These are phyloP conservation scores for Metschnikowia kunwiensis DNA, from an alignment of 805 yeast species.

Conservation along the genomic window DNA sequence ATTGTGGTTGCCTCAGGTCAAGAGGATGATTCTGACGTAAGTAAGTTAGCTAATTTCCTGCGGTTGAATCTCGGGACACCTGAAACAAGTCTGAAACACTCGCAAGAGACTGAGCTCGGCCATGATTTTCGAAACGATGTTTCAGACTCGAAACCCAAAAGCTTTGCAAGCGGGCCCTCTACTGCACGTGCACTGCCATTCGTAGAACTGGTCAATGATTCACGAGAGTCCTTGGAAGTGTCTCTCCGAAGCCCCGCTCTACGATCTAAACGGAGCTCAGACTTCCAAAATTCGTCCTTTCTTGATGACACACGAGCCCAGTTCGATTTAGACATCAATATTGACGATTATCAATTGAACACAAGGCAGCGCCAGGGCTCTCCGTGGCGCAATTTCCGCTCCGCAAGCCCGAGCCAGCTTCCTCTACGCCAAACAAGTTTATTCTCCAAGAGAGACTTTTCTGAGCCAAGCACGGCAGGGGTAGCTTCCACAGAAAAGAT, in stretches of 20 bases:
- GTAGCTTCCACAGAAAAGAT: constrained; percentile 11
- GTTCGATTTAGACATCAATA: constrained; percentile 18
- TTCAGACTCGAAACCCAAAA: not conserved
- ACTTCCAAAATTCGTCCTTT: constrained; percentile 17
- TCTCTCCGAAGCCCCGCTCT: constrained; percentile 1
- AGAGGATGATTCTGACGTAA: not conserved
- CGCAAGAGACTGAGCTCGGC: too few species aligned
- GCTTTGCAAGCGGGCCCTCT: too few species aligned
- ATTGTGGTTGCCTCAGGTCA: not conserved
- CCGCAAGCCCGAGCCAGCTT: constrained; percentile 10
- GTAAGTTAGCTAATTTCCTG: too few species aligned
- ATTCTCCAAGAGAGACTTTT: constrained; percentile 7
- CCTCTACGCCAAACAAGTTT: constrained; percentile 12
- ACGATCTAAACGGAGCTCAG: constrained; percentile 5
- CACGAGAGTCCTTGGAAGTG: not conserved
- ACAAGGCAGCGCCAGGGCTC: constrained; percentile 6
- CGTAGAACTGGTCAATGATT: too few species aligned
- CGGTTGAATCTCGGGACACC: too few species aligned
- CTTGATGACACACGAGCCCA: constrained; percentile 17
- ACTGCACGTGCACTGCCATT: too few species aligned
- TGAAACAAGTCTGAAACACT: too few species aligned
- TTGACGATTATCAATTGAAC: constrained; percentile 14
- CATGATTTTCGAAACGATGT: not conserved
- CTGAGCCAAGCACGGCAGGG: constrained; percentile 8
- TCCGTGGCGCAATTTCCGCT: constrained; percentile 13